A percentile compares a stretch with the other conserved stretches of the same genome.
Conservation (phyloP, 78 protist species). For the Guillardia theta region DNA sequence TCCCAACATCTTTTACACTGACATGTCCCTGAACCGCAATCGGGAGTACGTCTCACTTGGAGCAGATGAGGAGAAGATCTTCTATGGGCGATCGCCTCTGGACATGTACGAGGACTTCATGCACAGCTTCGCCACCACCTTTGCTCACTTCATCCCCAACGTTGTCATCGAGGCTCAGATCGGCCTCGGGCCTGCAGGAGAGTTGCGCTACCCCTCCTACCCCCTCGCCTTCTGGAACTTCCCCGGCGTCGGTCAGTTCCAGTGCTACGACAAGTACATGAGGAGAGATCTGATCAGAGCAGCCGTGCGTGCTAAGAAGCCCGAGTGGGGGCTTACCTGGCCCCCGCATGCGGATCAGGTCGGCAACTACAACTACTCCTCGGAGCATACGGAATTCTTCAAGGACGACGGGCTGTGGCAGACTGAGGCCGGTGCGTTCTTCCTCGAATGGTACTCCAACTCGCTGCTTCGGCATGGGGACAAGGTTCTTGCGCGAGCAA, state of each 20-base stretch:
- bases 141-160: constrained; percentile 30
- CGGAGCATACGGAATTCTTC: constrained; percentile 67
- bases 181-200: constrained; percentile 91
- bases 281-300: constrained; percentile 53
- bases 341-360: constrained; percentile 67
- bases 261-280: constrained; percentile 79
- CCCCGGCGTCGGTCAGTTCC: constrained; percentile 88
- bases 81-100: constrained; percentile 61
- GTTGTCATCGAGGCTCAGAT: constrained; percentile 71
- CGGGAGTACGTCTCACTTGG: constrained; percentile 82
- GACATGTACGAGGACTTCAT: constrained; percentile 78
- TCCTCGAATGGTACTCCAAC: constrained; percentile 78
- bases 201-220: constrained; percentile 87
- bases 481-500: not conserved
- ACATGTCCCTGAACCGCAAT: constrained; percentile 60
- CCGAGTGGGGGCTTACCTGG: constrained; percentile 73
- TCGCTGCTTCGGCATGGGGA: not conserved
- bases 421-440: constrained; percentile 78
- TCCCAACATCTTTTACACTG: constrained; percentile 75
- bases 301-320: constrained; percentile 58
- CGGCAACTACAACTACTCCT: constrained; percentile 72
- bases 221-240: constrained; percentile 78
- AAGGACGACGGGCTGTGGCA: constrained; percentile 50
- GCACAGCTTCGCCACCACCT: constrained; percentile 48
- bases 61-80: constrained; percentile 66